Base-by-base conservation (phyloP, 768 basidiomycete species). In the Tubosaeta sp. region DNA sequence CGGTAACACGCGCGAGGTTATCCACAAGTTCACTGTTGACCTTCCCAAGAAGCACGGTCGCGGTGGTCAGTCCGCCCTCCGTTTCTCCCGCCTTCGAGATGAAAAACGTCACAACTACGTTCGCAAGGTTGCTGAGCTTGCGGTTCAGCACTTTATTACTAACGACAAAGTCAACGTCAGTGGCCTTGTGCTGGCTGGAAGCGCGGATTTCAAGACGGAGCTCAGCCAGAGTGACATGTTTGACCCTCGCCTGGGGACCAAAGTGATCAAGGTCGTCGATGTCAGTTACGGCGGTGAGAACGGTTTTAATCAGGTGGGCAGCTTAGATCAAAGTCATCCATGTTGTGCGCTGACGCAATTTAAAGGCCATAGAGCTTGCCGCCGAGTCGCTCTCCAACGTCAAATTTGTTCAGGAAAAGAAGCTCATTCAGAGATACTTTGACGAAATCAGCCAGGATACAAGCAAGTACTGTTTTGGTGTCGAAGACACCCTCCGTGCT, bases 71-170 rank as follows among this genome's bases (percentile, higher is more conserved):
- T 98, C 97, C 50, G 97, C 97, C 25, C 82, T 98, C 41, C 97
- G 97, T 88, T 99, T 99, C 84, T 91, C 95, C 37, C 95, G 97
- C 78, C 83, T 99, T 46, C 89, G 97, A 65, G 97, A 97, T 71
- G 97, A 99, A 76, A 97, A 97, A 71, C 86, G 97, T 43, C 95
- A 98, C 85, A 99, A 98, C 74, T 99, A 99, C 70, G 95, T 99
- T 47, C 89, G 97, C 63, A 99, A 99, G 73, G 97, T 99, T 53
- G 94, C 95, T 47, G 97, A 99, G 72, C 79, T 82, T 54, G 94
- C 97, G 6, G 97, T 98, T 26, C 95, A 97, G 72, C 93, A 97
- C 72, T 99, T 91, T 68, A 97, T 99, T 71, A 91, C 93, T 52
- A 87, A 84, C 70, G 97, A 99, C 77, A 97, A 95, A 71, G 95